These are phyloP conservation scores for Xylariaceae sp. DNA, from an alignment of 2,329 filamentous ascomycete species.

Conservation along the genomic window DNA sequence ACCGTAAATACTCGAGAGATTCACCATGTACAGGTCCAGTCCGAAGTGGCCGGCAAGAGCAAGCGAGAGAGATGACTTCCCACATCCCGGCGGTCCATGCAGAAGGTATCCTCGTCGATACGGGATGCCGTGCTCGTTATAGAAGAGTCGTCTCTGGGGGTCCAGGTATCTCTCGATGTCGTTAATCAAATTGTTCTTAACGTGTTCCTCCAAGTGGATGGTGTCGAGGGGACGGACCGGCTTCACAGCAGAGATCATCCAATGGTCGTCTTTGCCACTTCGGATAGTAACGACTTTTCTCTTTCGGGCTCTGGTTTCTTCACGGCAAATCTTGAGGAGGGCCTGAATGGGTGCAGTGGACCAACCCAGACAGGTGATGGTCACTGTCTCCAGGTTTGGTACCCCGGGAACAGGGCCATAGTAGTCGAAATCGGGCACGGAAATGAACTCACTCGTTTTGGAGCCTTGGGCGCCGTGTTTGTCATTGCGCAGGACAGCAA, in stretches of 20 bases:
- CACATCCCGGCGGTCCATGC: conserved; percentile 68
- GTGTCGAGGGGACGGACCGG: conserved; percentile 35
- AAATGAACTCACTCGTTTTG: not conserved
- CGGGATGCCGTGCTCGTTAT: conserved; percentile 67
- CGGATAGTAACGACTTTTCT: conserved; percentile 37
- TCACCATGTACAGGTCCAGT: conserved; percentile 70
- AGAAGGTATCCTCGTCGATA: conserved; percentile 70
- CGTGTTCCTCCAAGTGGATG: conserved; percentile 36
- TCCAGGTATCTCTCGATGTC: conserved; percentile 65
- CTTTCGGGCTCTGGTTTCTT: conserved; percentile 35
- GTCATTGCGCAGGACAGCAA: conserved; percentile 33
- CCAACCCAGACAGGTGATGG: conserved; percentile 38
- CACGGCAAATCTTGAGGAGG: conserved; percentile 32
- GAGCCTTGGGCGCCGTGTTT: not conserved
- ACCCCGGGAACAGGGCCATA: not conserved
- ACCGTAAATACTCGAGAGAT: conserved; percentile 48
- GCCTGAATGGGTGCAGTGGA: conserved; percentile 32
- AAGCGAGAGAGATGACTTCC: conserved; percentile 70
- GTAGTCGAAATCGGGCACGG: not conserved
- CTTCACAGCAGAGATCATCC: conserved; percentile 37
- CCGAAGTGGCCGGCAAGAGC: conserved; percentile 66
- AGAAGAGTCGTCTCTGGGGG: conserved; percentile 53
- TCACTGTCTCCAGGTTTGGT: conserved; percentile 7
- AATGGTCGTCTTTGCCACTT: conserved; percentile 32
- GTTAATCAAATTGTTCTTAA: conserved; percentile 62